These are phyloP conservation scores for Rhododendron kiyosumense DNA, from an alignment of 148 eudicot genomes.

Conservation along the genomic window DNA sequence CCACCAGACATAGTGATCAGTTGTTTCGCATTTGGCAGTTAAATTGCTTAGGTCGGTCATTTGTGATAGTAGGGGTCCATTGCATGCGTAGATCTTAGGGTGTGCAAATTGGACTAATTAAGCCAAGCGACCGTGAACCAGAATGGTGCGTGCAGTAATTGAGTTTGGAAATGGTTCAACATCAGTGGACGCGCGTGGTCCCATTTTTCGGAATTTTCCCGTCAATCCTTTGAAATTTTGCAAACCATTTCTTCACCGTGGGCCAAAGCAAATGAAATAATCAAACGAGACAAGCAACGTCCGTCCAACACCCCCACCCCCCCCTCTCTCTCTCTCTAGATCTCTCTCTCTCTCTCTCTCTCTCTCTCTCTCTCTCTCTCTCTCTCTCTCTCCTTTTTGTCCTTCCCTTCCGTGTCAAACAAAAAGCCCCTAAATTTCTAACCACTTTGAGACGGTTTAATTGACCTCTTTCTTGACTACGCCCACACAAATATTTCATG, in stretches of 20 bases:
- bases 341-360: neutral
- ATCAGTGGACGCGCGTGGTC: neutral
- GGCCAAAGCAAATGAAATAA: neutral
- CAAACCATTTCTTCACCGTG: neutral
- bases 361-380: neutral
- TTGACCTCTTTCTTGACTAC: conserved; percentile 16
- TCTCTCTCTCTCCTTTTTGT: neutral
- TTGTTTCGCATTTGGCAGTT: too few relatives aligned
- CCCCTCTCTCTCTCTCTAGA: neutral
- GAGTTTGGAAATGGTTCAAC: neutral
- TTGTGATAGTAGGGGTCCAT: too few relatives aligned
- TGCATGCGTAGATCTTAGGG: neutral
- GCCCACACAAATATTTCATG: neutral
- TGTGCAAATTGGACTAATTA: neutral
- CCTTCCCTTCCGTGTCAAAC: conserved; percentile 8
- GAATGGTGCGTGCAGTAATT: neutral
- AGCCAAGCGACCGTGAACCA: neutral
- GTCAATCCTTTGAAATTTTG: neutral
- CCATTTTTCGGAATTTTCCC: neutral
- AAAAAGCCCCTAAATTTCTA: neutral
- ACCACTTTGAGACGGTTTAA: conserved; percentile 12
- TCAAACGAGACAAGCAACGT: neutral
- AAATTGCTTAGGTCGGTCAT: neutral
- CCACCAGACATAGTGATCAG: too few relatives aligned
- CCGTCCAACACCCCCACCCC: neutral